Evolutionary conservation across 1,139 yeast genomes (phyloP), one percentile per base, ranked within the genome.

Genomic region (Spencermartinsiella ligniputridi): DNA sequence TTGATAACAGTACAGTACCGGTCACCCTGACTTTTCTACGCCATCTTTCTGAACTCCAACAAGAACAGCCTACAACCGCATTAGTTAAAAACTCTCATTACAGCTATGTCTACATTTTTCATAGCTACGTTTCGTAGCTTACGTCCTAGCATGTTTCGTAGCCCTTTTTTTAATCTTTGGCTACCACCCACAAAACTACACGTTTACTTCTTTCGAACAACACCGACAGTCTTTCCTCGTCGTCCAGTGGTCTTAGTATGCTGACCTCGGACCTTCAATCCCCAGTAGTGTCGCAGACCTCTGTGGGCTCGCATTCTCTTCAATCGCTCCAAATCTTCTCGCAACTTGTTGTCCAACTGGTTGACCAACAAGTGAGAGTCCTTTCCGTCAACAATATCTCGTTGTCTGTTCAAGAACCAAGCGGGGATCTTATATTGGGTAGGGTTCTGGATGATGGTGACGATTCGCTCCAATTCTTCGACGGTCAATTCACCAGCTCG

Each of bases 261-360:
- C 84, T 90, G 97, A 81, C 97, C 97, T 84, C 97, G 89, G 64
- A 78, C 83, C 72, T 79, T 79, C 62, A 69, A 64, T 54, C 97
- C 97, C 97, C 97, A 94, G 94, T 84, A 90, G 83, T 92, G 99
- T 84, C 99, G 88, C 75, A 92, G 86, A 90, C 99, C 99, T 80
- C 97, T 86, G 94, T 92, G 98, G 70, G 97, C 81, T 84, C 97
- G 92, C 84, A 94, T 92, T 81, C 94, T 92, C 95, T 94, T 94
- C 76, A 92, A 83, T 83, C 97, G 92, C 81, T 92, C 98, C 75
- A 92, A 82, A 72, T 92, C 98, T 74, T 92, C 99, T 86, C 99
- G 94, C 78, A 92, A 87, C 81, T 92, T 92, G 70, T 96, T 87
- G 80, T 94, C 98, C 75, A 94, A 80, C 81, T 87, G 87, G 92